These are phyloP conservation scores for Sordariomycetes sp. DNA, from an alignment of 2,329 filamentous ascomycete genomes.

Conservation along the genomic window DNA sequence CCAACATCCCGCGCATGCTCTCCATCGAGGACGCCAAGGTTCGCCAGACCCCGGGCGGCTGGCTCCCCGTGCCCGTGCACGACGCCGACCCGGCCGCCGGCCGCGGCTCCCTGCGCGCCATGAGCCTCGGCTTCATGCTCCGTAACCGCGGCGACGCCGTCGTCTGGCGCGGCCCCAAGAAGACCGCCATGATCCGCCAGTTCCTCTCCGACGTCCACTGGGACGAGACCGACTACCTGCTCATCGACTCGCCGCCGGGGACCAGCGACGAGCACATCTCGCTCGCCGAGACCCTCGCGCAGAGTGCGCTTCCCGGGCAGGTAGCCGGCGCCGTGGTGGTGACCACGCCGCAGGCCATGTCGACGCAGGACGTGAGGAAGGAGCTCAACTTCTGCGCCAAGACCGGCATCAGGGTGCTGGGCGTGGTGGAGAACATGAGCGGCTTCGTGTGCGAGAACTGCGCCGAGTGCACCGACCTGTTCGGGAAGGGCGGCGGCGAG, in stretches of 20 bases:
- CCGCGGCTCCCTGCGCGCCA: conserved; percentile 62
- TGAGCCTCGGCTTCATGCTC: conserved; percentile 89
- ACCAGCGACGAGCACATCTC: conserved; percentile 97
- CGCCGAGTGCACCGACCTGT: conserved; percentile 84
- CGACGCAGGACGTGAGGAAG: conserved; percentile 87
- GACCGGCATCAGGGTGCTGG: conserved; percentile 67
- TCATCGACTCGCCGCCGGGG: conserved; percentile 92
- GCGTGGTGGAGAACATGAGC: conserved; percentile 95
- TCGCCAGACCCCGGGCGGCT: conserved; percentile 80
- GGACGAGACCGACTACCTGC: conserved; percentile 77
- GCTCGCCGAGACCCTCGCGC: conserved; percentile 73
- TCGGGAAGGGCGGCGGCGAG: conserved; percentile 80
- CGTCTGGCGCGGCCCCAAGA: conserved; percentile 96
- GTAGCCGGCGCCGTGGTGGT: conserved; percentile 86
- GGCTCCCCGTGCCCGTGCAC: conserved; percentile 83
- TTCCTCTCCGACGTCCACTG: conserved; percentile 89
- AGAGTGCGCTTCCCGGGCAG: conserved; percentile 51
- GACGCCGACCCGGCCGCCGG: conserved; percentile 37
- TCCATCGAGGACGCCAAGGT: conserved; percentile 84
- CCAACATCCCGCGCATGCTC: conserved; percentile 91
- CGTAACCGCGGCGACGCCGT: conserved; percentile 78
- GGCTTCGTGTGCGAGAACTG: conserved; percentile 76
- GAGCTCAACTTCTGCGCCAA: conserved; percentile 90
- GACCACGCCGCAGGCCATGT: conserved; percentile 90
- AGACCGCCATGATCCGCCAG: conserved; percentile 97